Percentiles rank a stretch among this genome's conserved stretches.
phyloP scores from a whole-genome alignment of 257 asterid species.

The Knoxia roxburghii region DNA sequence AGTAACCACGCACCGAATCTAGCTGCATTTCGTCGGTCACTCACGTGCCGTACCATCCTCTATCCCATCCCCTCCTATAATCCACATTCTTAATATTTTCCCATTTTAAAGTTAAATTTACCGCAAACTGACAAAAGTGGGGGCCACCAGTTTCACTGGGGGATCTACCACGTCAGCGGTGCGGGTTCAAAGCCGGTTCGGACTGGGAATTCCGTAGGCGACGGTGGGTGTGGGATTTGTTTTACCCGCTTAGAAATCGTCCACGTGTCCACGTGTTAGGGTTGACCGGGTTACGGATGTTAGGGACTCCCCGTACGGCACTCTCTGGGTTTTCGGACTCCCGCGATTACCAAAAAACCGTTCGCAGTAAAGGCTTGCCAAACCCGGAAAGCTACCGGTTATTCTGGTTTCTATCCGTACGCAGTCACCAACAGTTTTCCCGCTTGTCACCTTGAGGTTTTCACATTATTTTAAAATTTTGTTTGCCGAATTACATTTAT shows the following conservation, averaged over 20 bases:
- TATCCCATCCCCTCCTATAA: not conserved
- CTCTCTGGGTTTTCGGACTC: conserved; percentile 2
- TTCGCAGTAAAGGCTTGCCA: not conserved
- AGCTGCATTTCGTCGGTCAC: conserved; percentile 14
- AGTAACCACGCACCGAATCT: conserved; percentile 3
- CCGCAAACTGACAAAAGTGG: not conserved
- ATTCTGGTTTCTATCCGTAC: conserved; percentile 10
- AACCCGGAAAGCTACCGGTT: conserved; percentile 3
- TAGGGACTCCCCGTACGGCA: conserved; percentile 15
- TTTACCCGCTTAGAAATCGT: not conserved
- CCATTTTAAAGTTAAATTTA: not conserved
- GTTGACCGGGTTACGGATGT: conserved; percentile 10
- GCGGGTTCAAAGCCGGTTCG: conserved; percentile 2
- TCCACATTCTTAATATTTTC: not conserved
- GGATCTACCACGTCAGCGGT: too few species aligned
- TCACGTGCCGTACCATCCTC: conserved; percentile 22
- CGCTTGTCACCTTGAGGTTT: not conserved
- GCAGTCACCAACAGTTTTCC: conserved; percentile 1
- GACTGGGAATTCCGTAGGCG: not conserved
- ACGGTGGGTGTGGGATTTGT: not conserved
- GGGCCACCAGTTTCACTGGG: not conserved
- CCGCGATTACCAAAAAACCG: not conserved
- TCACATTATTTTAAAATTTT: not conserved
- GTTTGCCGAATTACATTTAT: too few species aligned
- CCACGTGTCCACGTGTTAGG: conserved; percentile 23